Percentiles rank a stretch among this genome's conserved stretches.
phyloP scores from a whole-genome alignment of 164 flowering plant species.

The Vitis rupestris region DNA sequence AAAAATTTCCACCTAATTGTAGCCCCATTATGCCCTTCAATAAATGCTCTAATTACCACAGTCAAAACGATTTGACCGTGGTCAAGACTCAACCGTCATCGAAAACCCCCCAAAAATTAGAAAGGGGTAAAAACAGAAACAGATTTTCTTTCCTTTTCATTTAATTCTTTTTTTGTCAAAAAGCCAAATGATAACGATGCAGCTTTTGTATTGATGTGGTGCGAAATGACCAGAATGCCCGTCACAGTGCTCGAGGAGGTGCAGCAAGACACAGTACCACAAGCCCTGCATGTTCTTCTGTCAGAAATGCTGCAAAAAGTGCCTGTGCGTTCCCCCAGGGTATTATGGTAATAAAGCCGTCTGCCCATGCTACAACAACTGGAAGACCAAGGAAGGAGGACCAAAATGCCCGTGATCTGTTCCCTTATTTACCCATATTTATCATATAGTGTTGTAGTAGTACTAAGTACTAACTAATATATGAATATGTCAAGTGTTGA shows the following conservation, averaged over 20 bases:
- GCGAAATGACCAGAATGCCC: conserved; percentile 48
- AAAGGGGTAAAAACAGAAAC: not conserved
- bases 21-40: not conserved
- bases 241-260: conserved; percentile 40
- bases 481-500: too few species aligned
- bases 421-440: too few species aligned
- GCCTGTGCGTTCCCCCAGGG: conserved; percentile 6
- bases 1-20: not conserved
- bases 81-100: not conserved
- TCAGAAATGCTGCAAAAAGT: not conserved
- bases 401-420: not conserved
- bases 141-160: not conserved
- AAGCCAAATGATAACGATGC: not conserved
- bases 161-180: not conserved
- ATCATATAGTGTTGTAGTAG: too few species aligned
- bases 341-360: not conserved
- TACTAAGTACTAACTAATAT: too few species aligned
- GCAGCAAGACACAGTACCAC: conserved; percentile 42
- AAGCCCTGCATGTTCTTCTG: conserved; percentile 3
- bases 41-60: not conserved
- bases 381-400: conserved; percentile 8
- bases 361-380: conserved; percentile 10
- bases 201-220: not conserved
- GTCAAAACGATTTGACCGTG: not conserved
- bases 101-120: not conserved